These are phyloP conservation scores for Eutrema japonicum DNA, from an alignment of 345 rosid species.

Conservation along the genomic window DNA sequence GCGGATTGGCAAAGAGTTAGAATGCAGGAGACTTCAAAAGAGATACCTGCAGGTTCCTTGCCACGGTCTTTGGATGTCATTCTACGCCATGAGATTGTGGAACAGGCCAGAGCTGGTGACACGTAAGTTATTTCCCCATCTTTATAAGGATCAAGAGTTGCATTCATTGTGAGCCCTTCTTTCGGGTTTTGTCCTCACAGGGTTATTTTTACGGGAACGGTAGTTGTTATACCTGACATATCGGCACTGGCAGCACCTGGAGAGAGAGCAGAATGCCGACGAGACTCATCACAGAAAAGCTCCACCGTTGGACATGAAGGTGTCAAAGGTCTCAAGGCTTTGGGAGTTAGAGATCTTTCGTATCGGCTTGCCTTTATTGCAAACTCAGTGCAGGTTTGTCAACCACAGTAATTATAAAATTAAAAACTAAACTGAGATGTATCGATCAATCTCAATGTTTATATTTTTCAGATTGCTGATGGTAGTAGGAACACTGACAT, in stretches of 20 bases:
- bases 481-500: slow-evolving; percentile 83
- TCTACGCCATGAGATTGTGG: slow-evolving; percentile 95
- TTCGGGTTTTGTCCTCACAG: slow-evolving; percentile 46
- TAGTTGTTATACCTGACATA: slow-evolving; percentile 94
- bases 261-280: slow-evolving; percentile 85
- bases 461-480: slow-evolving; percentile 60
- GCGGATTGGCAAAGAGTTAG: slow-evolving; percentile 99
- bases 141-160: slow-evolving; percentile 10
- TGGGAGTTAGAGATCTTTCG: slow-evolving; percentile 95
- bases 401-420: slow-evolving; percentile 3
- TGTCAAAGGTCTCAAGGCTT: slow-evolving; percentile 77
- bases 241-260: slow-evolving; percentile 92
- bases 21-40: slow-evolving; percentile 97
- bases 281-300: slow-evolving; percentile 70
- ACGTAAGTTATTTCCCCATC: slow-evolving; percentile 50
- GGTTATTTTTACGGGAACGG: slow-evolving; percentile 89
- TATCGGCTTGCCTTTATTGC: slow-evolving; percentile 94
- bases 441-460: slow-evolving; percentile 18
- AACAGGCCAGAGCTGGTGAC: slow-evolving; percentile 98
- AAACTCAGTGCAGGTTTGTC: slow-evolving; percentile 89
- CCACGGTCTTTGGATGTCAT: slow-evolving; percentile 93
- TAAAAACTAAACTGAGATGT: slow-evolving; percentile 1
- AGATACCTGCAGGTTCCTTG: slow-evolving; percentile 97
- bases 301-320: slow-evolving; percentile 76
- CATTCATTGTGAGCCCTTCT: not conserved